Percentiles rank a stretch among this genome's conserved stretches.
phyloP scores from a whole-genome alignment of 208 protist species.

The Acanthamoeba castellanii region DNA sequence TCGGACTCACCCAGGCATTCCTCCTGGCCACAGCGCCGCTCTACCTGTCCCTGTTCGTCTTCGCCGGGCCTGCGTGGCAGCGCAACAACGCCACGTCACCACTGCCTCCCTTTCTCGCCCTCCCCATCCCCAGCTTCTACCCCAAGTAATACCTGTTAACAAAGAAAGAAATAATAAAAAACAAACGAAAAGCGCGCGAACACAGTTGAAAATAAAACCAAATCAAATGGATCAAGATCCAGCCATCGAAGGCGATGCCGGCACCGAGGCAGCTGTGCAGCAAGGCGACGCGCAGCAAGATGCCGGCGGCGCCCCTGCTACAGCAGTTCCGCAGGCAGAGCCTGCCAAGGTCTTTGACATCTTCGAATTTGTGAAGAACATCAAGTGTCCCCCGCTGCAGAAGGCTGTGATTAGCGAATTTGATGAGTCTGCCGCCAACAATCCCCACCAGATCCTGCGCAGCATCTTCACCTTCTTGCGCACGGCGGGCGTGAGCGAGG shows the following conservation, averaged over 20 bases:
- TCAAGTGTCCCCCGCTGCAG: conserved; percentile 35
- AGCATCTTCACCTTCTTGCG: conserved; percentile 46
- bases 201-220: background rate
- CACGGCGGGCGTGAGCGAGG: background rate
- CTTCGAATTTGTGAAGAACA: conserved; percentile 58
- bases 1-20: conserved; percentile 17
- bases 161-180: too few relatives aligned
- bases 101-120: background rate
- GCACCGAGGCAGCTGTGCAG: too few relatives aligned
- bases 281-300: background rate
- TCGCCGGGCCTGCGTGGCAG: background rate
- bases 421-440: background rate
- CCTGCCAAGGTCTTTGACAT: conserved; percentile 28
- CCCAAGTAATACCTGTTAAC: background rate
- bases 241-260: too few relatives aligned
- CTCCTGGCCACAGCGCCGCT: background rate
- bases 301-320: background rate
- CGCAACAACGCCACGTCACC: background rate
- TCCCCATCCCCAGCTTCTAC: background rate
- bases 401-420: conserved; percentile 31
- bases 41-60: background rate
- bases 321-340: background rate
- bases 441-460: conserved; percentile 10
- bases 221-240: too few relatives aligned
- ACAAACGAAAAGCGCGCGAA: background rate